Evolutionary conservation across 345 rosid genomes (phyloP), one percentile per base, ranked within the genome.

Genomic region (Microcos paniculata): DNA sequence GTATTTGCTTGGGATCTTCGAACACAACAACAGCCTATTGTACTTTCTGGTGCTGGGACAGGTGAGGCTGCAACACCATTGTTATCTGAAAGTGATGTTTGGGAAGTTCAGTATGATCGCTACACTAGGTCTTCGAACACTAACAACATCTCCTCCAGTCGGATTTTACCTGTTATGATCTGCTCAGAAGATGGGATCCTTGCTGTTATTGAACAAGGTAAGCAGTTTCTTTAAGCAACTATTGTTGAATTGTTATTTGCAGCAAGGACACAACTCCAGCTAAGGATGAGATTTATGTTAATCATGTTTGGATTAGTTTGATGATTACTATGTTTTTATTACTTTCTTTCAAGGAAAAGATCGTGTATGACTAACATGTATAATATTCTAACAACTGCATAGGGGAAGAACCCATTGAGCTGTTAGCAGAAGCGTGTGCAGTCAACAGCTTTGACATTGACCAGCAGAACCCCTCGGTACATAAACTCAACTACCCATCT

Each of bases 141-240:
- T 26, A 64, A 77, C 74, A 88, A 86, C 69, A 63, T 77, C 62
- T 87, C 96, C 38, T 90, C 97, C 64, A 82, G 97, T 19, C 82
- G 81, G 71, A 87, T 91, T 63, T 87, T 92, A 71, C 98, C 97
- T 62, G 93, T 89, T 51, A 91, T 94, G 97, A 84, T 84, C 74
- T 89, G 97, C 84, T 90, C 97, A 0, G 98, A 92, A 88, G 98
- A 94, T 82, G 98, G 98, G 16, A 92, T 94, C 66, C 94, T 95
- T 62, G 95, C 93, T 40, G 88, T 87, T 31, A 77, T 92, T 62
- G 90, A 87, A 64, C 91, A 91, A 92, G 97, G 99, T 92, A 73
- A 65, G 53, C 31, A 26, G 48, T 73, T 75, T 35, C 74, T 56
- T 70, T 28, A 4, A 62, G 76, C 31, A 33, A 23, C 30, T 19